These are phyloP conservation scores for Serendipita vermifera DNA, from an alignment of 768 basidiomycete genomes.

Conservation along the genomic window DNA sequence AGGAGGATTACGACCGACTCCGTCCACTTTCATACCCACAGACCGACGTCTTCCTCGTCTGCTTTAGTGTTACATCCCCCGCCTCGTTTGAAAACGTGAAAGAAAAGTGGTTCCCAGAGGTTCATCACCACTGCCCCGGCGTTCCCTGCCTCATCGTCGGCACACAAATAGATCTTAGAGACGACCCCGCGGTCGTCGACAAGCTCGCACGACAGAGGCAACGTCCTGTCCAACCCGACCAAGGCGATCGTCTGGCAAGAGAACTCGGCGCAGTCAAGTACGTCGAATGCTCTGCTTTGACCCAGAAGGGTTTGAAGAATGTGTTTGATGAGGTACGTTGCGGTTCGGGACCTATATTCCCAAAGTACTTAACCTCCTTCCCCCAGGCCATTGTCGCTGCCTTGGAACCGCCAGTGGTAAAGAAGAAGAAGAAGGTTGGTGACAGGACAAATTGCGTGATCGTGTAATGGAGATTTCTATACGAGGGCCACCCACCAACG, in stretches of 20 bases:
- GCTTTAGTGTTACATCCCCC: constrained; percentile 97
- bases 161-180: constrained; percentile 93
- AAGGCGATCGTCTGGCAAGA: constrained; percentile 89
- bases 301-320: constrained; percentile 99
- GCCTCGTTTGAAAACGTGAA: constrained; percentile 99
- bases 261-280: constrained; percentile 98
- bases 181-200: constrained; percentile 85
- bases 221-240: constrained; percentile 73
- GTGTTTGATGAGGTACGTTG: constrained; percentile 93
- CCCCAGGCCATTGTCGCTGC: constrained; percentile 92
- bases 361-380: constrained; percentile 7
- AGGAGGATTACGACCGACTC: constrained; percentile 99
- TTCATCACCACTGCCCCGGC: constrained; percentile 98
- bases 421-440: constrained; percentile 59
- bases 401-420: constrained; percentile 90
- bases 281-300: constrained; percentile 97
- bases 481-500: background rate
- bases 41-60: constrained; percentile 98
- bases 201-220: constrained; percentile 96
- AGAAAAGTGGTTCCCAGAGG: constrained; percentile 99
- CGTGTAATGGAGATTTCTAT: constrained; percentile 39
- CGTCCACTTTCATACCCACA: constrained; percentile 99
- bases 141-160: constrained; percentile 99
- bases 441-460: constrained; percentile 75
- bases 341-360: background rate